A percentile compares a stretch with the other conserved stretches of the same genome.
These are phyloP conservation scores for Alternaria gansuensis DNA, from an alignment of 2,329 filamentous ascomycete species.

Conservation along the genomic window DNA sequence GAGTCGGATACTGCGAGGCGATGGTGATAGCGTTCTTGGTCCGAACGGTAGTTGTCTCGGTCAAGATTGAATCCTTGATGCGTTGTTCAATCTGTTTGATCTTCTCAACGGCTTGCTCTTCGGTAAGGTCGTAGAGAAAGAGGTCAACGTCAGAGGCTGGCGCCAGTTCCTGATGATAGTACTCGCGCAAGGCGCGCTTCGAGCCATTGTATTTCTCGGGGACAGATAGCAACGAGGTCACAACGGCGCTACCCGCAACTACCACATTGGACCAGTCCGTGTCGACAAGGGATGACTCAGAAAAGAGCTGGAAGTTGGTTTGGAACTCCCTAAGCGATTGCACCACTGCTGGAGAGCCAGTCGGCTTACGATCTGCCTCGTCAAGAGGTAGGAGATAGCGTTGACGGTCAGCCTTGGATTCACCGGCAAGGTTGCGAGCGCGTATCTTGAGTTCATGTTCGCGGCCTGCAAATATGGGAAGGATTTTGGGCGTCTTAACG, in stretches of 20 bases:
- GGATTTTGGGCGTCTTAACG: slow-evolving; percentile 68
- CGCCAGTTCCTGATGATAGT: slow-evolving; percentile 82
- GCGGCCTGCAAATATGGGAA: slow-evolving; percentile 68
- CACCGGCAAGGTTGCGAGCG: slow-evolving; percentile 66
- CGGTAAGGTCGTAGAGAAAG: slow-evolving; percentile 81
- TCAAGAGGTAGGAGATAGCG: slow-evolving; percentile 75
- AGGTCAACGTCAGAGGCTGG: slow-evolving; percentile 88
- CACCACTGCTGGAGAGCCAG: slow-evolving; percentile 74
- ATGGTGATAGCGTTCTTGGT: slow-evolving; percentile 91
- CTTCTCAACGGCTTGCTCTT: slow-evolving; percentile 81
- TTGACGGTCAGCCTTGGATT: slow-evolving; percentile 68
- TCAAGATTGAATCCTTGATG: slow-evolving; percentile 79
- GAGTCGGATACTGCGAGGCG: slow-evolving; percentile 81
- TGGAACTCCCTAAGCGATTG: slow-evolving; percentile 73
- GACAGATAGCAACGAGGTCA: slow-evolving; percentile 76
- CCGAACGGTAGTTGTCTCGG: slow-evolving; percentile 83
- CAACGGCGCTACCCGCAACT: slow-evolving; percentile 80
- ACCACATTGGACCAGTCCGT: slow-evolving; percentile 85
- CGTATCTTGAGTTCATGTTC: slow-evolving; percentile 68
- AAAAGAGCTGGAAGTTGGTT: slow-evolving; percentile 82
- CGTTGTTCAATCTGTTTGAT: slow-evolving; percentile 80
- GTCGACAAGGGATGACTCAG: slow-evolving; percentile 77
- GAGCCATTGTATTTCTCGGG: slow-evolving; percentile 60
- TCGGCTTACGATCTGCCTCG: slow-evolving; percentile 66
- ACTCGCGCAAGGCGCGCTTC: slow-evolving; percentile 59